Conservation (phyloP, 2,329 filamentous ascomycete species). For the Aquanectria penicillioides region DNA sequence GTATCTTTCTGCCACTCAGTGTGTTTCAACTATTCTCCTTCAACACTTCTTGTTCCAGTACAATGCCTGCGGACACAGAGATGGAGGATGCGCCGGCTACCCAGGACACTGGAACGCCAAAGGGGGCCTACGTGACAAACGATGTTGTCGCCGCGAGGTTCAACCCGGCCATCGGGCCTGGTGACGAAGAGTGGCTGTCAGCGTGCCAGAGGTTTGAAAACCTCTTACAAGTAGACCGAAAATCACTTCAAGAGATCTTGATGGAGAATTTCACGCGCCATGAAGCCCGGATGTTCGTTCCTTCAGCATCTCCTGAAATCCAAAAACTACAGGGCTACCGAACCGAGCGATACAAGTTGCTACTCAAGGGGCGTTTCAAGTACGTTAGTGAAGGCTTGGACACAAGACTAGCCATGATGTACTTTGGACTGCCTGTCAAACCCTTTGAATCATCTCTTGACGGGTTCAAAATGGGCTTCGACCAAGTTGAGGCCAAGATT, state of each 20-base stretch:
- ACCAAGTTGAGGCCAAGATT: no score
- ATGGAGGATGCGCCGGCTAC: background rate
- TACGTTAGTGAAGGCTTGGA: conserved; percentile 41
- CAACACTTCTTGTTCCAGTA: background rate
- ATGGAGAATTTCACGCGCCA: conserved; percentile 46
- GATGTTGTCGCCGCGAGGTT: conserved; percentile 22
- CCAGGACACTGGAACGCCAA: background rate
- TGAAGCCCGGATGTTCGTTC: conserved; percentile 46
- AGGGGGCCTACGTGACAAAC: background rate
- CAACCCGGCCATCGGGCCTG: conserved; percentile 38
- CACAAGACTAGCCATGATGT: conserved; percentile 58
- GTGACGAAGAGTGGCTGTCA: conserved; percentile 33
- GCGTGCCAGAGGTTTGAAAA: conserved; percentile 45
- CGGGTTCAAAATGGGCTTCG: conserved; percentile 31
- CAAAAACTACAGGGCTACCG: conserved; percentile 46
- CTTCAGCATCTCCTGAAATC: conserved; percentile 41
- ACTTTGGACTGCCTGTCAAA: conserved; percentile 58
- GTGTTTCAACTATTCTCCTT: background rate
- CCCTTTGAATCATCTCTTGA: conserved; percentile 44
- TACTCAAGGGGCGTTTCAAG: conserved; percentile 47
- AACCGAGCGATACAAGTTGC: conserved; percentile 40
- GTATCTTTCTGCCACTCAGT: no score
- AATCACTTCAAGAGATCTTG: conserved; percentile 46
- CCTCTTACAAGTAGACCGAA: conserved; percentile 33
- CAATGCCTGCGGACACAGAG: background rate